Base-by-base conservation (phyloP, 208 protist genomes). In the Trypanosoma brucei region DNA sequence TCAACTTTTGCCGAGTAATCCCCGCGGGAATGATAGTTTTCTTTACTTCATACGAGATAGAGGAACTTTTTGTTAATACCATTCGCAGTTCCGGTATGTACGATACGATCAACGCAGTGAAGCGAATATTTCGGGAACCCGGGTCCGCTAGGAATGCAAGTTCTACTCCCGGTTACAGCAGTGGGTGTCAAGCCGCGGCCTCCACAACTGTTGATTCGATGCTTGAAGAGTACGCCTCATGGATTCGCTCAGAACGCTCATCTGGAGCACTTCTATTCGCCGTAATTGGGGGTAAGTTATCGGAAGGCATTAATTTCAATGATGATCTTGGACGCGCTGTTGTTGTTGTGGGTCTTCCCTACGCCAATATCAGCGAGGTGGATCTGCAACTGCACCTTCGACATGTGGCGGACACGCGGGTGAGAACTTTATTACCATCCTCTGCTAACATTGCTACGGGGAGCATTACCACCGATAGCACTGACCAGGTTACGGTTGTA, bases 291-390 rank as follows among this genome's bases (percentile, higher is more conserved):
- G 98, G 97, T 8, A 97, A 98, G 53, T 74, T 99, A 38, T 96
- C 86, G 22, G 98, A 99, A 75, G 98, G 98, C 44, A 98, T 99
- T 72, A 99, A 99, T 84, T 99, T 99, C 59, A 78, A 73, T 7
- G 97, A 99, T 68, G 89, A 95, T 56, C 81, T 98, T 14, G 98
- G 91, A 2, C 78, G 98, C 7, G 83, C 69, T 13, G 91, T 99
- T 1, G 38, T 98, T 0, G 91, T 99, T 51, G 78, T 99, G 7
- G 98, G 98, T 13, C 44, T 99, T 61, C 98, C 98, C 3, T 99
- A 93, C 68, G 92, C 97, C 0, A 98, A 98, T 73, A 72, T 75
- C 6, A 64, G 68, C 34, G 96, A 98, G 60, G 73, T 84, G 6
- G 88, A 97, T 62, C 68, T 99, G 22, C 70, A 79, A 14, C 83